These are phyloP conservation scores for Dimocarpus longan DNA, from an alignment of 345 rosid species.

Conservation along the genomic window DNA sequence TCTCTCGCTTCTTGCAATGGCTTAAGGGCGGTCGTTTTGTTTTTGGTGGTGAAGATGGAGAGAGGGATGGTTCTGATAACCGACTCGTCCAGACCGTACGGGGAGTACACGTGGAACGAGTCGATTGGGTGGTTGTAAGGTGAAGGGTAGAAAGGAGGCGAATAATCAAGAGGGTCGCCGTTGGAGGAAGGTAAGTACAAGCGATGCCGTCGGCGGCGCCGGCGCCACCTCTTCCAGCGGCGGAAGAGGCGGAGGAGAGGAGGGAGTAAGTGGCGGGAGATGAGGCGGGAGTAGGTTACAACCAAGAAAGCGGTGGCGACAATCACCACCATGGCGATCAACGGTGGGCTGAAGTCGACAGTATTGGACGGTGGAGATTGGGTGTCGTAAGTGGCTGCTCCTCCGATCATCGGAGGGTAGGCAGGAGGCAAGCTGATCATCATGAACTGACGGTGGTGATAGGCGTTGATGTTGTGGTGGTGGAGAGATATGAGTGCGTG, in stretches of 20 bases:
- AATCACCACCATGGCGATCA: conserved; percentile 90
- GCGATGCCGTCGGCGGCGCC: conserved; percentile 43
- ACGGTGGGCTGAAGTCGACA: conserved; percentile 82
- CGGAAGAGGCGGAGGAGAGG: conserved; percentile 48
- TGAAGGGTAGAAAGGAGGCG: conserved; percentile 62
- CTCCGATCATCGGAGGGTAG: conserved; percentile 26
- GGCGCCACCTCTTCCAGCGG: conserved; percentile 51
- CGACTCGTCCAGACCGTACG: conserved; percentile 83
- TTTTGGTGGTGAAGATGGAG: conserved; percentile 52
- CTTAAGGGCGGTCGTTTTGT: conserved; percentile 17
- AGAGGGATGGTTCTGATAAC: conserved; percentile 84
- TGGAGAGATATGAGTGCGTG: not conserved
- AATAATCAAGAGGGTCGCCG: conserved; percentile 44
- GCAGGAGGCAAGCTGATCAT: conserved; percentile 14
- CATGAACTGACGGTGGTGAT: conserved; percentile 7
- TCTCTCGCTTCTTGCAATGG: conserved; percentile 40
- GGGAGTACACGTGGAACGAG: conserved; percentile 51
- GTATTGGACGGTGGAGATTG: conserved; percentile 19
- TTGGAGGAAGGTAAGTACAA: conserved; percentile 51
- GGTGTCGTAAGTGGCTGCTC: conserved; percentile 22
- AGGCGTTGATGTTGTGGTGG: conserved; percentile 6
- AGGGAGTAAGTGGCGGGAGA: conserved; percentile 65
- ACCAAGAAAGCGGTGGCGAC: conserved; percentile 75
- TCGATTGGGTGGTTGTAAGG: conserved; percentile 43
- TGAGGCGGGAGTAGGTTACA: conserved; percentile 78